These are phyloP conservation scores for Lachnellula arida DNA, from an alignment of 2,329 filamentous ascomycete species.

Conservation along the genomic window DNA sequence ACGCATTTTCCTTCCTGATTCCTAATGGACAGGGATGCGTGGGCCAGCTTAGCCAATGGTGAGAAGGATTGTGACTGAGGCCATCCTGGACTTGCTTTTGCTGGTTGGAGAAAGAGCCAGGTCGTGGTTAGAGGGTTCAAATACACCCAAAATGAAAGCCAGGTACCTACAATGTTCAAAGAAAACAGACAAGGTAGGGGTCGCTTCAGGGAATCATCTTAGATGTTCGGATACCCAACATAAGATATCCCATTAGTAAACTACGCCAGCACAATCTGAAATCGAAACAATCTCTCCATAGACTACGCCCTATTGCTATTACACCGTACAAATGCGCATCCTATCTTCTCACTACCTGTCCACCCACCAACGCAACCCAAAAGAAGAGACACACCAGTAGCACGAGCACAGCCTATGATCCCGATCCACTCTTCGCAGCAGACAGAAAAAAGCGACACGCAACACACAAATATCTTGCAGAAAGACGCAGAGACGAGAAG, in stretches of 20 bases:
- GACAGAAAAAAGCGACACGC: constrained; percentile 24
- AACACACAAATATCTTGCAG: constrained; percentile 31
- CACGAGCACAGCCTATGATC: constrained; percentile 25
- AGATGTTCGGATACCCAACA: neutral
- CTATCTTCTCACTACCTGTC: constrained; percentile 25
- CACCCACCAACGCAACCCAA: constrained; percentile 22
- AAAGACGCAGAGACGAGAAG: constrained; percentile 27
- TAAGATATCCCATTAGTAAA: neutral
- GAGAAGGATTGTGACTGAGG: no score
- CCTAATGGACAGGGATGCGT: no score
- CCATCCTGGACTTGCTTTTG: no score
- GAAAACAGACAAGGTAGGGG: neutral
- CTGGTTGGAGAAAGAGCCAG: no score
- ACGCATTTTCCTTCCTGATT: no score
- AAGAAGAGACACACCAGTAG: constrained; percentile 24
- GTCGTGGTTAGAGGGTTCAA: no score
- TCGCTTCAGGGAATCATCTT: neutral
- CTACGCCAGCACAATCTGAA: neutral
- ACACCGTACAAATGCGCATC: constrained; percentile 35
- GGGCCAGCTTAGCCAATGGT: no score
- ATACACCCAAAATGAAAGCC: neutral
- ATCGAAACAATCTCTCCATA: constrained; percentile 32
- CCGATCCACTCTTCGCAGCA: constrained; percentile 27
- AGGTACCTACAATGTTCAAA: neutral
- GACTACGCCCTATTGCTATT: constrained; percentile 37